These are phyloP conservation scores for Tieghemostelium lacteum DNA, from an alignment of 78 protist species.

Conservation along the genomic window DNA sequence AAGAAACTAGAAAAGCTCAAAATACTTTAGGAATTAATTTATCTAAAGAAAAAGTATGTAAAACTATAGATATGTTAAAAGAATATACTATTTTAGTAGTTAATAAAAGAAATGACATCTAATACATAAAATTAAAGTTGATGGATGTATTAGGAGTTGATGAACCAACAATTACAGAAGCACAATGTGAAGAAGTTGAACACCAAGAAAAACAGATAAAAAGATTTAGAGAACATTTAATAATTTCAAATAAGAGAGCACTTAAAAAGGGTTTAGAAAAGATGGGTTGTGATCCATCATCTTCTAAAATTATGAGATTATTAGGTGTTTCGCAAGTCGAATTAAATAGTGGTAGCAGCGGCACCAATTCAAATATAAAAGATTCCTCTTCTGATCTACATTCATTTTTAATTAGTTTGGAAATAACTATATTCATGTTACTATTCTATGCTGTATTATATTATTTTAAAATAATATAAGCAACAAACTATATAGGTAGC, in stretches of 20 bases:
- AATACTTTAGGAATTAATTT: slow-evolving; percentile 55
- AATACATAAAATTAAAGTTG: background rate
- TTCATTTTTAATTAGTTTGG: background rate
- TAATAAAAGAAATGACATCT: background rate
- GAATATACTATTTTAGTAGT: background rate
- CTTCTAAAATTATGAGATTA: slow-evolving; percentile 29
- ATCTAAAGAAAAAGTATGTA: slow-evolving; percentile 65
- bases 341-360: slow-evolving; percentile 7
- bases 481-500: background rate
- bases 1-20: slow-evolving; percentile 67
- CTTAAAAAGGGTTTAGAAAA: slow-evolving; percentile 46
- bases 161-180: slow-evolving; percentile 60
- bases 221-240: slow-evolving; percentile 27
- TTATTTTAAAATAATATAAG: slow-evolving; percentile 4
- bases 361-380: background rate
- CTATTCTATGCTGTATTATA: background rate
- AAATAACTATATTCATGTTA: slow-evolving; percentile 12
- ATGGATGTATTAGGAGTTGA: slow-evolving; percentile 77
- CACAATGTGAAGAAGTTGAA: slow-evolving; percentile 51
- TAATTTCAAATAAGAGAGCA: slow-evolving; percentile 54
- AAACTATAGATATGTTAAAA: background rate
- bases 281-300: slow-evolving; percentile 64
- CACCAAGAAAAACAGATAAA: slow-evolving; percentile 38
- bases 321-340: slow-evolving; percentile 41
- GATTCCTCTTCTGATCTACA: background rate